Percentiles rank a stretch among this genome's conserved stretches.
Conservation (phyloP, 768 basidiomycete genomes). For the Boletus subparvulus region DNA sequence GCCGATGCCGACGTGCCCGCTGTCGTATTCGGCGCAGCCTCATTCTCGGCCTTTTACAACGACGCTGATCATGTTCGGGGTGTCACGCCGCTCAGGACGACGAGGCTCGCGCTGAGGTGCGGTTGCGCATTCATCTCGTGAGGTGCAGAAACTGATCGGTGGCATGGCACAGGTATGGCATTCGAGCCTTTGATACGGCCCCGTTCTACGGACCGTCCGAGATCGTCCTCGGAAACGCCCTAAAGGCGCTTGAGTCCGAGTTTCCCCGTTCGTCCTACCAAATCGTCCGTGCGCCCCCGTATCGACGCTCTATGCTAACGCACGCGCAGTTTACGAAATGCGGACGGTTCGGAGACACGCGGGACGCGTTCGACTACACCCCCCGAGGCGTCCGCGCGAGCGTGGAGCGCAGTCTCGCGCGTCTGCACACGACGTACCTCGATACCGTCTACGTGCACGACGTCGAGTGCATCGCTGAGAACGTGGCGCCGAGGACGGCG, state of each 20-base stretch:
- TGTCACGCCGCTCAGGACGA: slow-evolving; percentile 57
- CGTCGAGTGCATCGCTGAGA: slow-evolving; percentile 70
- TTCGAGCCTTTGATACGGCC: slow-evolving; percentile 79
- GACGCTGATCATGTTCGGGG: slow-evolving; percentile 55
- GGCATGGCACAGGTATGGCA: slow-evolving; percentile 62
- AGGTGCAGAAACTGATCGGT: background rate
- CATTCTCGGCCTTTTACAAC: slow-evolving; percentile 71
- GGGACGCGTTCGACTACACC: slow-evolving; percentile 68
- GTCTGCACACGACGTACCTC: slow-evolving; percentile 74
- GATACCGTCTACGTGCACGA: slow-evolving; percentile 85
- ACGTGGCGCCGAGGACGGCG: slow-evolving; percentile 45
- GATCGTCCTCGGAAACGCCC: slow-evolving; percentile 65
- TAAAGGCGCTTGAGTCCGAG: slow-evolving; percentile 57
- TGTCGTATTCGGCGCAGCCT: slow-evolving; percentile 70
- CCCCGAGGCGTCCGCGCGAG: slow-evolving; percentile 64
- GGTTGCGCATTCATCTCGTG: slow-evolving; percentile 4
- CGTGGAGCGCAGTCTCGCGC: slow-evolving; percentile 62
- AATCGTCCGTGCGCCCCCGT: slow-evolving; percentile 43
- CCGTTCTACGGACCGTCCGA: slow-evolving; percentile 82
- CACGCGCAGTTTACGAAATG: slow-evolving; percentile 75
- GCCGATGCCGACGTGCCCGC: slow-evolving; percentile 37
- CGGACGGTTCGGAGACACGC: slow-evolving; percentile 63
- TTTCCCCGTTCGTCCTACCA: slow-evolving; percentile 80
- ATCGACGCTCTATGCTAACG: too few relatives aligned
- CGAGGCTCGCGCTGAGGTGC: slow-evolving; percentile 76